Percentiles rank a stretch among this genome's conserved stretches.
Evolutionary conservation across 306 rosid species (phyloP).

Genomic region (Sicyos edulis): DNA sequence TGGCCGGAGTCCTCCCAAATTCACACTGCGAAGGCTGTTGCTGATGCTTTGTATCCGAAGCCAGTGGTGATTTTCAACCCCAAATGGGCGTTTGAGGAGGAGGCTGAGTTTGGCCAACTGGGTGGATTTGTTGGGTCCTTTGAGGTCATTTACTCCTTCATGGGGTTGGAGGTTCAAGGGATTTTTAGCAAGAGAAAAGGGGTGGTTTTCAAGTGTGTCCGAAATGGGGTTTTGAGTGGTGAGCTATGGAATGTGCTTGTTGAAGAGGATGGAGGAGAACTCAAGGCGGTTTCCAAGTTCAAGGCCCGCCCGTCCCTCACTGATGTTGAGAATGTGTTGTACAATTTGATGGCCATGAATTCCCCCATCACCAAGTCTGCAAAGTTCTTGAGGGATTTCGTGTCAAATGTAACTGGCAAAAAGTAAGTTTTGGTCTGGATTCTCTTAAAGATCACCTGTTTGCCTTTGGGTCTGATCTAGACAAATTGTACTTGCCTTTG

Average conservation of each 20-base stretch:
- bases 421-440: conserved; percentile 31
- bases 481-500: conserved; percentile 1
- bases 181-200: conserved; percentile 65
- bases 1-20: conserved; percentile 53
- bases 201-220: conserved; percentile 63
- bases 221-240: conserved; percentile 82
- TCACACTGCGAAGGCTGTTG: conserved; percentile 33
- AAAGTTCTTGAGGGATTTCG: conserved; percentile 68
- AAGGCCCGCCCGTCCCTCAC: conserved; percentile 53
- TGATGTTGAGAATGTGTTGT: conserved; percentile 82
- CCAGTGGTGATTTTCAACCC: conserved; percentile 82
- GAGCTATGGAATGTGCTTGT: conserved; percentile 77
- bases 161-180: conserved; percentile 85
- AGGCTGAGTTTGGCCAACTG: conserved; percentile 49
- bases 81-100: conserved; percentile 77
- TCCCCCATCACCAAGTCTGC: conserved; percentile 83
- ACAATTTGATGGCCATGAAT: conserved; percentile 83
- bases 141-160: conserved; percentile 71
- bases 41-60: conserved; percentile 57
- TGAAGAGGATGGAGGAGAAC: conserved; percentile 63
- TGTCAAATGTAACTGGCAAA: conserved; percentile 75
- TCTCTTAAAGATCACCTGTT: background rate
- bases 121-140: conserved; percentile 60
- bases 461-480: background rate
- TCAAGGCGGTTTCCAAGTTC: conserved; percentile 55